Evolutionary conservation across 306 rosid genomes (phyloP).

Genomic region (Fagus sylvatica): DNA sequence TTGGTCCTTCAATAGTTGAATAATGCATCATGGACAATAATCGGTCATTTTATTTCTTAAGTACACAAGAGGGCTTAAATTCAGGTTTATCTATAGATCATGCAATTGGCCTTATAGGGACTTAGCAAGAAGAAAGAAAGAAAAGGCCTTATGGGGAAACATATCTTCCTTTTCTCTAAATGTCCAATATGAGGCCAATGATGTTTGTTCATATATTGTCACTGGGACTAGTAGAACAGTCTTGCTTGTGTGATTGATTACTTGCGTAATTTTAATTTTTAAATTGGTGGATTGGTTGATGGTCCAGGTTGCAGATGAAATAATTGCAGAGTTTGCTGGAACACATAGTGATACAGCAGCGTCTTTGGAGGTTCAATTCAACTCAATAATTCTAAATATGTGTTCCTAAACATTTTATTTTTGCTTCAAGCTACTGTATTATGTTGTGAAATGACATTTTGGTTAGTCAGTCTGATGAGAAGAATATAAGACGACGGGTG

Average conservation of each 20-base stretch:
- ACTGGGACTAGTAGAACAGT: background rate
- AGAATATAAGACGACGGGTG: conserved; percentile 35
- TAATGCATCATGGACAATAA: background rate
- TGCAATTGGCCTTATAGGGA: background rate
- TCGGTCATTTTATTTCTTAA: no score
- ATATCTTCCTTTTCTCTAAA: background rate
- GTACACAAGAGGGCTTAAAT: no score
- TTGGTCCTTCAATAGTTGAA: background rate
- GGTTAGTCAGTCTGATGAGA: conserved; percentile 28
- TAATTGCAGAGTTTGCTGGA: conserved; percentile 26
- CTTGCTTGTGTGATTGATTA: conserved; percentile 4
- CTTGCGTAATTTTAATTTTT: background rate
- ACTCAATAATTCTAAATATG: background rate
- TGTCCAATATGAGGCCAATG: background rate
- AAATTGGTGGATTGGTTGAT: background rate
- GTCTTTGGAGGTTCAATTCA: conserved; percentile 29
- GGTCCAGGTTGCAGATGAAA: conserved; percentile 41
- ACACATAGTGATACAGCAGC: conserved; percentile 1
- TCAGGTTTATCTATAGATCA: no score
- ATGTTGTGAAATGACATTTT: background rate
- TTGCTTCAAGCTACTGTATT: background rate
- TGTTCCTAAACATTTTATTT: background rate
- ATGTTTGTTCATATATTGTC: background rate
- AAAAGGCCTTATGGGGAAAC: background rate
- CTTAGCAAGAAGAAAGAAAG: background rate